Evolutionary conservation across 176 grass and related monocot species (phyloP), one percentile per base, ranked within the genome.

Genomic region (barley (Hordeum vulgare)): DNA sequence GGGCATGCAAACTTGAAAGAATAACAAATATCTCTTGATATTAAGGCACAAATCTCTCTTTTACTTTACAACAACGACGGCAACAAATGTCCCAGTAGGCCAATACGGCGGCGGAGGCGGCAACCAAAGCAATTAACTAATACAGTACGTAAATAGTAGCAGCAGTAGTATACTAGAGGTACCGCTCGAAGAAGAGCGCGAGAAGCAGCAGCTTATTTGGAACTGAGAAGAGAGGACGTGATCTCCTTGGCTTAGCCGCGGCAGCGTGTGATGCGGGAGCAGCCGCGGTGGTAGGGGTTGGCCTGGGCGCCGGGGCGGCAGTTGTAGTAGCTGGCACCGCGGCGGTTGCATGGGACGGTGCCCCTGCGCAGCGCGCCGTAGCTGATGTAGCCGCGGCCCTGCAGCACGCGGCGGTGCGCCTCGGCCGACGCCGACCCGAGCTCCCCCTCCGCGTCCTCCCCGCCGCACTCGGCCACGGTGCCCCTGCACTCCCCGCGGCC

Each of bases 311-410:
- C 94, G n/a, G 94, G 80, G 61, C 88, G 86, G 86, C 94, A 96
- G 94, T 96, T 96, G 81, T 90, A 92, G 90, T 96, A 96, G 83
- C 88, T 91, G 29, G 94, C 90, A 40, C 94, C 94, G 61, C 94
- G 88, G 31, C 77, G 88, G 47, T 80, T 90, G 86, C 94, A 96
- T 5, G 94, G 94, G 7, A 93, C 83, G 80, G 24, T 87, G 90
- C 88, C 86, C 41, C 88, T 40, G 1, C 94, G 84, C 17, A 96
- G 84, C 31, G 94, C 88, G 41, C 47, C 88, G 85, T 96, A 96
- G 94, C 88, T 91, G 88, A 96, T 91, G 94, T 96, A 96, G 3
- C 9, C 8, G n/a, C 4, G 4, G 0, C 88, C 25, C 37, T 44
- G 67, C 2, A 96, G 88, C 58, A 85, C 64, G 36, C 94, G 88